These are phyloP conservation scores for Penicillium bovifimosum DNA, from an alignment of 495 filamentous ascomycete genomes.

Conservation along the genomic window DNA sequence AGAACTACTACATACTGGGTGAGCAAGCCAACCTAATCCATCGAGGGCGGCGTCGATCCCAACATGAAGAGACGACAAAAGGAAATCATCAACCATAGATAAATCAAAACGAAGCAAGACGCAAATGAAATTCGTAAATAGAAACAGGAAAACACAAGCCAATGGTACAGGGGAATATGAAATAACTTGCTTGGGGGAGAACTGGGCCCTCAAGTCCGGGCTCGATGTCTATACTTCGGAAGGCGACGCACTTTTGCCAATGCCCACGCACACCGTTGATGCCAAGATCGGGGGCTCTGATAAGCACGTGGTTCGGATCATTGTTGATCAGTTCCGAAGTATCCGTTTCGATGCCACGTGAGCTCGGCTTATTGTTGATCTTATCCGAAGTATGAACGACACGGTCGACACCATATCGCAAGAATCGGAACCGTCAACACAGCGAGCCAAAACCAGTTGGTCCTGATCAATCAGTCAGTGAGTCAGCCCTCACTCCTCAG, in stretches of 20 bases:
- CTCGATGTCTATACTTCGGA: neutral
- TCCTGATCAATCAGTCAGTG: slow-evolving; percentile 28
- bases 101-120: slow-evolving; percentile 5
- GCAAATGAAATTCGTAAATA: slow-evolving; percentile 25
- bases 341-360: too few relatives aligned
- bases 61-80: slow-evolving; percentile 21
- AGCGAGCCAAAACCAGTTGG: slow-evolving; percentile 28
- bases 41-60: slow-evolving; percentile 3
- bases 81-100: slow-evolving; percentile 23
- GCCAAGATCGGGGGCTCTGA: neutral
- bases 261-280: neutral
- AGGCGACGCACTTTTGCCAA: neutral
- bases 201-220: too few relatives aligned
- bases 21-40: slow-evolving; percentile 5
- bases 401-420: slow-evolving; percentile 31
- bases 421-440: slow-evolving; percentile 29
- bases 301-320: too few relatives aligned
- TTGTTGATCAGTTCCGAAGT: too few relatives aligned
- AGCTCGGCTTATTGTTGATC: neutral
- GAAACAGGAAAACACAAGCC: slow-evolving; percentile 8
- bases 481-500: slow-evolving; percentile 2
- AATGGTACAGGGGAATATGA: slow-evolving; percentile 40
- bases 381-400: slow-evolving; percentile 20
- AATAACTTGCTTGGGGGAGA: slow-evolving; percentile 3
- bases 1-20: slow-evolving; percentile 4